These are phyloP conservation scores for Fusarium veterinarium DNA, from an alignment of 2,329 filamentous ascomycete genomes.

Conservation along the genomic window DNA sequence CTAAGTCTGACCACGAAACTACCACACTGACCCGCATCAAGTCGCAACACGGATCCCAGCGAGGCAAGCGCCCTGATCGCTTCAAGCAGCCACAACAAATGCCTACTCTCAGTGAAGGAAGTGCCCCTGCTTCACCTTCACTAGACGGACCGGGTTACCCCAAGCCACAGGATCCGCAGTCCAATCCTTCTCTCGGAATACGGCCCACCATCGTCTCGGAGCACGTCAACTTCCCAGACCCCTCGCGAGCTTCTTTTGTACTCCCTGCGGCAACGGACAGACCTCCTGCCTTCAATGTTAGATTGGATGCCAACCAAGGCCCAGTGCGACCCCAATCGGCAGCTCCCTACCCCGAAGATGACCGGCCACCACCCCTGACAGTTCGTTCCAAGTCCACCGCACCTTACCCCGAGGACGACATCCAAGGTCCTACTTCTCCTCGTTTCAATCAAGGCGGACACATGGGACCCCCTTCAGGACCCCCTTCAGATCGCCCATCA, in stretches of 20 bases:
- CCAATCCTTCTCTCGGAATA: constrained; percentile 54
- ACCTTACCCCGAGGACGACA: constrained; percentile 76
- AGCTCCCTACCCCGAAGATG: constrained; percentile 78
- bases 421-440: constrained; percentile 49
- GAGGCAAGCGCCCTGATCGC: constrained; percentile 69
- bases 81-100: constrained; percentile 64
- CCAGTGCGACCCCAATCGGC: constrained; percentile 63
- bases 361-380: constrained; percentile 64
- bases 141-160: constrained; percentile 33
- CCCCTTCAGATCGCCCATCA: constrained; percentile 60
- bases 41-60: constrained; percentile 78
- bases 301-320: constrained; percentile 53
- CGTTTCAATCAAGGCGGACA: constrained; percentile 62
- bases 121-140: constrained; percentile 46
- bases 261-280: constrained; percentile 49
- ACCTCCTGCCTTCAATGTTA: constrained; percentile 64
- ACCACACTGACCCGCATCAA: constrained; percentile 90
- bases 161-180: constrained; percentile 36
- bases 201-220: constrained; percentile 54
- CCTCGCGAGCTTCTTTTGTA: constrained; percentile 54
- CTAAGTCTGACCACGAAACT: constrained; percentile 91
- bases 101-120: constrained; percentile 62
- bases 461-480: constrained; percentile 60
- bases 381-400: constrained; percentile 61
- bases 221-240: constrained; percentile 59